A percentile compares a stretch with the other conserved stretches of the same genome.
Conservation (phyloP, 257 asterid genomes). For the Solanum lignicaule region DNA sequence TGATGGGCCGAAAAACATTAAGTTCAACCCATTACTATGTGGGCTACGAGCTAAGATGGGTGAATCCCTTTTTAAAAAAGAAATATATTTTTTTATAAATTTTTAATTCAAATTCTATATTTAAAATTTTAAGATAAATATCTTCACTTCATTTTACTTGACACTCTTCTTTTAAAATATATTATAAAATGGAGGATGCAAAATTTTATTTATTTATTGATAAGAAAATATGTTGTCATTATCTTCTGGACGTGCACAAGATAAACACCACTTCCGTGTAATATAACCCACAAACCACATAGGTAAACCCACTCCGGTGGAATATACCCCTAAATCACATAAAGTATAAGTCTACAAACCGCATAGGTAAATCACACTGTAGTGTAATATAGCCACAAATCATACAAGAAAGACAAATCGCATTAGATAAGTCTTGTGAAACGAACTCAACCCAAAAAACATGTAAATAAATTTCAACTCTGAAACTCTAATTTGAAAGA, state of each 20-base stretch:
- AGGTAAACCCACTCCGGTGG: neutral
- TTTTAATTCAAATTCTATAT: too few species aligned
- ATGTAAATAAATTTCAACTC: neutral
- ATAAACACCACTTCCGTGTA: neutral
- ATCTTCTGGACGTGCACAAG: neutral
- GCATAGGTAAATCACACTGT: neutral
- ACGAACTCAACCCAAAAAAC: neutral
- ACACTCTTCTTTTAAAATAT: neutral
- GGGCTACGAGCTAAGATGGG: fast-evolving
- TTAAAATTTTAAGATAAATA: too few species aligned
- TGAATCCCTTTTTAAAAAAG: neutral
- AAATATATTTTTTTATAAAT: too few species aligned
- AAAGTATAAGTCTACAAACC: neutral
- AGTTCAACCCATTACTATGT: neutral
- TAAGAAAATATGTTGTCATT: neutral
- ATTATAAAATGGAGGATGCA: neutral
- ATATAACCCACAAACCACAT: neutral
- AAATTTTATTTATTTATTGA: neutral
- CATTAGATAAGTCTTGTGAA: neutral
- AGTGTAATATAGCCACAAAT: neutral
- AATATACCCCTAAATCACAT: neutral
- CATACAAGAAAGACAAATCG: too few species aligned
- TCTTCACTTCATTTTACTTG: neutral
- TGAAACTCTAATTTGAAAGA: neutral
- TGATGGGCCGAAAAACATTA: neutral